Base-by-base conservation (phyloP, 2,329 filamentous ascomycete species). In the Xylaria sp. region DNA sequence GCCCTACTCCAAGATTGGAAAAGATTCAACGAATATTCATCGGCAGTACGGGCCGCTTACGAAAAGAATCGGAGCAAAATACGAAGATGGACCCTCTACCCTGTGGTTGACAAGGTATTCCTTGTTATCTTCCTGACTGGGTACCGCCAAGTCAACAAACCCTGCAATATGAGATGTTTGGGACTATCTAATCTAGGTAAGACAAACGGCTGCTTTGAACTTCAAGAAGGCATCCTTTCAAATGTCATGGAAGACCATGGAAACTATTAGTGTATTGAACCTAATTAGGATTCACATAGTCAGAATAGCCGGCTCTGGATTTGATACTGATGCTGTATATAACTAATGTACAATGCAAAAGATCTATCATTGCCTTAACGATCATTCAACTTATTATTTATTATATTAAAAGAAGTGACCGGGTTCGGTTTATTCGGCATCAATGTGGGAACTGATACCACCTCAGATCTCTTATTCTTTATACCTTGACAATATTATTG, bases 41-140 rank as follows among this genome's bases (percentile, higher is more conserved):
- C 66, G 66, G 66, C 26, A 61, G n/a, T n/a, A 36, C 66, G 66
- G 65, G 42, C 66, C 66, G 66, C 26, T 51, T 9, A 23, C 11
- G 36, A 59, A 63, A 61, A 56, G 20, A 65, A 40, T 42, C 44
- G 60, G 57, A 65, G 36, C 38, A 42, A 38, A 15, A 31, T 9
- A 49, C 28, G 31, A 48, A 23, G 15, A 40, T 15, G 38, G 38
- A 51, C 53, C 59, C 53, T 62, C n/a, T 26, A 42, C 53, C 64
- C 56, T 58, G 64, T 33, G n/a, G 33, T 36, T 28, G 26, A n/a
- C 40, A 51, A 26, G 40, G 23, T n/a, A 31, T 31, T 59, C 59
- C 26, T 58, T 44, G 61, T 31, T 53, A 23, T 40, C 31, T 9
- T 9, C 36, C n/a, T 33, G 38, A 49, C n/a, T 11, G 6, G 38